Evolutionary conservation across 805 yeast genomes (phyloP).

Genomic region (Wickerhamomyces strasburgensis): DNA sequence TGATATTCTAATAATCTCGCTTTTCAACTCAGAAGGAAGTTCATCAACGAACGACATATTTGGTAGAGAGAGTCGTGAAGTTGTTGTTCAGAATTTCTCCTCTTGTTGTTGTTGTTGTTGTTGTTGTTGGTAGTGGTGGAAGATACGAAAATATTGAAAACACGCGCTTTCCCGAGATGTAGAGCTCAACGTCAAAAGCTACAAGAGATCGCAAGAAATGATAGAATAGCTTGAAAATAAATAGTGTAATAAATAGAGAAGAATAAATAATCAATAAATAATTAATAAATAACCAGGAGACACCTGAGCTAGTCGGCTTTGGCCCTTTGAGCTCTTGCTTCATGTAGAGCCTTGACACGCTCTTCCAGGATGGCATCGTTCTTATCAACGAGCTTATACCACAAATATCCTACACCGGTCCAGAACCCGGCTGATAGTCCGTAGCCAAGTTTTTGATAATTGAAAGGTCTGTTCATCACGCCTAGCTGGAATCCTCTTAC

Average conservation of each 20-base stretch:
- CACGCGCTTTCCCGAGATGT: too few species aligned
- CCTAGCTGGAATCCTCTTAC: constrained; percentile 43
- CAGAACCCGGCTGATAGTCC: constrained; percentile 40
- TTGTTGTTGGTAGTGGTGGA: too few species aligned
- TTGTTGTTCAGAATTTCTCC: too few species aligned
- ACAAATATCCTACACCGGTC: constrained; percentile 37
- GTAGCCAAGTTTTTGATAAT: constrained; percentile 35
- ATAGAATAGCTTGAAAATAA: too few species aligned
- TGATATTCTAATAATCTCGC: constrained; percentile 16
- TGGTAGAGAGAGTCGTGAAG: too few species aligned
- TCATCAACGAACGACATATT: constrained; percentile 20
- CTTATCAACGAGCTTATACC: constrained; percentile 33
- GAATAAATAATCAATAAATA: constrained; percentile 6
- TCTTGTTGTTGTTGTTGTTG: too few species aligned
- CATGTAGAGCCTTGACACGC: constrained; percentile 33
- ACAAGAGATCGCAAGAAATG: too few species aligned
- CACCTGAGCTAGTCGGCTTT: constrained; percentile 1
- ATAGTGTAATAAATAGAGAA: neutral
- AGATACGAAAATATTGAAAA: too few species aligned
- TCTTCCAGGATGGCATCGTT: constrained; percentile 34
- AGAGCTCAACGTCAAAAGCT: too few species aligned
- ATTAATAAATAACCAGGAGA: neutral
- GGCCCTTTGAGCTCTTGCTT: constrained; percentile 30
- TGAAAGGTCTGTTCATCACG: constrained; percentile 35
- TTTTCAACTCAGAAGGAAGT: constrained; percentile 16